Evolutionary conservation across 192 early-diverging fungal genomes (phyloP).

Genomic region (Linnemannia zychae): DNA sequence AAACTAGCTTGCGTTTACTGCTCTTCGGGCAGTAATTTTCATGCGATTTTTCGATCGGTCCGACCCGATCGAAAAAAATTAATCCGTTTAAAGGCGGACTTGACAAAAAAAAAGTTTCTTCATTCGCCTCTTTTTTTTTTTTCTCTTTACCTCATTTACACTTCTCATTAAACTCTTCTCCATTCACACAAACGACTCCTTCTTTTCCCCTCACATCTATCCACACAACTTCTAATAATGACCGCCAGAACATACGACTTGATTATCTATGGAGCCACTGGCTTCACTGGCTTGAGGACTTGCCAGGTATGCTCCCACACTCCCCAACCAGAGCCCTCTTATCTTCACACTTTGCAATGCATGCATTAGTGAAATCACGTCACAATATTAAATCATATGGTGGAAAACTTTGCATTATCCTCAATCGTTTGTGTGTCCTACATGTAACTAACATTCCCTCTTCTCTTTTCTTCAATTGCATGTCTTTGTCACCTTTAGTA

Average conservation of each 20-base stretch:
- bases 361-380: neutral
- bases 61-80: neutral
- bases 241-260: slow-evolving; percentile 67
- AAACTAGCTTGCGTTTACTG: neutral
- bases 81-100: neutral
- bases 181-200: neutral
- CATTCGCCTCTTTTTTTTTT: neutral
- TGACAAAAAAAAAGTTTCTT: neutral
- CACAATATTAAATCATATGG: neutral
- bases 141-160: neutral
- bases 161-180: neutral
- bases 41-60: neutral
- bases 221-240: slow-evolving; percentile 31
- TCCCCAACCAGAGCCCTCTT: slow-evolving; percentile 20
- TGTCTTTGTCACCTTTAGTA: neutral
- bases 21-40: neutral
- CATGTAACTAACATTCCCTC: neutral
- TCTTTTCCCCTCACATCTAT: neutral
- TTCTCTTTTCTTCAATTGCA: neutral
- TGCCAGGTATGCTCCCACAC: slow-evolving; percentile 69
- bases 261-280: slow-evolving; percentile 82
- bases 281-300: slow-evolving; percentile 84
- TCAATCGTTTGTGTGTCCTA: neutral
- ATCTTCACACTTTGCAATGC: neutral
- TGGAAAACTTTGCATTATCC: neutral